A percentile compares a stretch with the other conserved stretches of the same genome.
These are phyloP conservation scores for Melianthus villosus DNA, from an alignment of 441 rosid species.

Conservation along the genomic window DNA sequence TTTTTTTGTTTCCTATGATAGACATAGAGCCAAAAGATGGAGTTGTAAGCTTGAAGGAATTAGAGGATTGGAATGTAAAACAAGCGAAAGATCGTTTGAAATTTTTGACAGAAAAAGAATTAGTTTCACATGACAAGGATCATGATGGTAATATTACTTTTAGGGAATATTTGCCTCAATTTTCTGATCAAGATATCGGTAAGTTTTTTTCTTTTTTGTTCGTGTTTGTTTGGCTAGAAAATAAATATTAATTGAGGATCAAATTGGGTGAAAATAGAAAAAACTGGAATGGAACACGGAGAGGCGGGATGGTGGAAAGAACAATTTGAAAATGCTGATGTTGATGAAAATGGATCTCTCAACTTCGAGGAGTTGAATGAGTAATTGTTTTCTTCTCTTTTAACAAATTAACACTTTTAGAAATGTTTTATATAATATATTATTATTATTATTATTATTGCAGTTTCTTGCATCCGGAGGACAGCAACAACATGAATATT, in stretches of 20 bases:
- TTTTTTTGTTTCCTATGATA: conserved; percentile 37
- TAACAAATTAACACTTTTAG: too few relatives aligned
- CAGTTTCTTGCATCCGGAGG: conserved; percentile 68
- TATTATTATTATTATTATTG: not conserved
- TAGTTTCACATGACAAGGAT: conserved; percentile 29
- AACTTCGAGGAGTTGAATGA: conserved; percentile 31
- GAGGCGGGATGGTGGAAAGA: conserved; percentile 70
- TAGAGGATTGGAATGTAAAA: conserved; percentile 34
- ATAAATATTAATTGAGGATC: too few relatives aligned
- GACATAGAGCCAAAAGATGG: conserved; percentile 40
- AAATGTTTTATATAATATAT: too few relatives aligned
- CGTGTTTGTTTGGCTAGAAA: not conserved
- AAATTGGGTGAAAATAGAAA: conserved; percentile 13
- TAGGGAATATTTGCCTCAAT: conserved; percentile 38
- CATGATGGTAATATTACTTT: conserved; percentile 34
- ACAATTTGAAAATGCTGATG: conserved; percentile 38
- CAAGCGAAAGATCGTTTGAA: conserved; percentile 32
- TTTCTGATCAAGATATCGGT: conserved; percentile 37
- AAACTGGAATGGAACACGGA: conserved; percentile 32
- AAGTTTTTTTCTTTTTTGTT: not conserved
- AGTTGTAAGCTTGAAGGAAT: conserved; percentile 30
- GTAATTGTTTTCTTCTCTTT: not conserved
- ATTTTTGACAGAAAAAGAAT: conserved; percentile 25
- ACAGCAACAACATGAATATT: conserved; percentile 30
- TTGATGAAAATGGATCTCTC: conserved; percentile 30